phyloP scores from a whole-genome alignment of 2,329 filamentous ascomycete species.

The Ophiocordyceps sinensis region DNA sequence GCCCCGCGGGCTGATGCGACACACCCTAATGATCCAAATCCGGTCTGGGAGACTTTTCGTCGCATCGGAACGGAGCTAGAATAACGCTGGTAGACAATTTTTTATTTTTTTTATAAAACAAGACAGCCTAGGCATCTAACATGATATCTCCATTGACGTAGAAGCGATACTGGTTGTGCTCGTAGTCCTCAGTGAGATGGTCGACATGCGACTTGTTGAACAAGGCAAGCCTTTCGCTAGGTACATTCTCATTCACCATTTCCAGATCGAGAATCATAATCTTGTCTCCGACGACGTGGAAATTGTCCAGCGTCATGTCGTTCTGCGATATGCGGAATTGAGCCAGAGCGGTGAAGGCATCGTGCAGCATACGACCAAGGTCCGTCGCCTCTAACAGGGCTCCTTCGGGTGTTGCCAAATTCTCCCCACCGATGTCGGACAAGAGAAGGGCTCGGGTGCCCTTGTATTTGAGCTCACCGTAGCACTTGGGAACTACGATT shows the following conservation, averaged over 20 bases:
- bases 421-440: slow-evolving; percentile 10
- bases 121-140: not conserved
- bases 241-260: not conserved
- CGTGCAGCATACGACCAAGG: slow-evolving; percentile 12
- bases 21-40: too few relatives aligned
- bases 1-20: too few relatives aligned
- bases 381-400: slow-evolving; percentile 5
- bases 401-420: slow-evolving; percentile 7
- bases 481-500: slow-evolving; percentile 8
- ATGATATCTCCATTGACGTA: not conserved
- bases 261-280: slow-evolving; percentile 10
- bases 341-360: slow-evolving; percentile 10
- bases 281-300: slow-evolving; percentile 5
- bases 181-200: not conserved
- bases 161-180: not conserved
- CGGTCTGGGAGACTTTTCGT: too few relatives aligned
- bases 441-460: slow-evolving; percentile 9
- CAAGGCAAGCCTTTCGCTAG: not conserved
- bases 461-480: slow-evolving; percentile 7
- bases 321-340: slow-evolving; percentile 7
- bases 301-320: slow-evolving; percentile 10
- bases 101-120: not conserved
- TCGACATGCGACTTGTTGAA: not conserved
- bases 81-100: too few relatives aligned
- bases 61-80: too few relatives aligned